These are phyloP conservation scores for Didymella arachidicola DNA, from an alignment of 2,329 filamentous ascomycete genomes.

Conservation along the genomic window DNA sequence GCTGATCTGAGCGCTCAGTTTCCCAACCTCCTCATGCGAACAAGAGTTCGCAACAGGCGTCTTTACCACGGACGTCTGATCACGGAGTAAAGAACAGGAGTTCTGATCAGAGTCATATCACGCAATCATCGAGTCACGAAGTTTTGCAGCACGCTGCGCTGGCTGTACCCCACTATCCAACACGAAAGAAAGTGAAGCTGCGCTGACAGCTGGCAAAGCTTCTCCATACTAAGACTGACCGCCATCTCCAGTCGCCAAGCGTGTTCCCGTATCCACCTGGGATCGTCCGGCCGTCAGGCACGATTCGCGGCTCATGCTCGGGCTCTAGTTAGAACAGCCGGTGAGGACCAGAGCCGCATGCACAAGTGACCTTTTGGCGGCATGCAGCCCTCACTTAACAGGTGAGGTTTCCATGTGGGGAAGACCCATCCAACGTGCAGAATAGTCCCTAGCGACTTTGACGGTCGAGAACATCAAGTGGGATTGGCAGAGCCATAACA, in stretches of 20 bases:
- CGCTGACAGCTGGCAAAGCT: conserved; percentile 22
- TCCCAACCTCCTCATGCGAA: conserved; percentile 23
- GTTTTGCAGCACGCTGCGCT: conserved; percentile 14
- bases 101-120: conserved; percentile 10
- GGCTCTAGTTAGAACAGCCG: conserved; percentile 24
- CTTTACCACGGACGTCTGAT: not conserved
- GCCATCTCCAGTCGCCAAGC: conserved; percentile 23
- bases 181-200: conserved; percentile 17
- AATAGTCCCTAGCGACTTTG: conserved; percentile 11
- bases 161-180: conserved; percentile 19
- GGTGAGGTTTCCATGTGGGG: conserved; percentile 19
- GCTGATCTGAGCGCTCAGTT: conserved; percentile 21
- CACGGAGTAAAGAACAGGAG: conserved; percentile 11
- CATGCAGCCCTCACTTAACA: conserved; percentile 16
- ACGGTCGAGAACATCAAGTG: conserved; percentile 10
- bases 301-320: conserved; percentile 21
- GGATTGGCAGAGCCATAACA: not conserved
- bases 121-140: conserved; percentile 3
- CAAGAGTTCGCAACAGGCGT: conserved; percentile 11
- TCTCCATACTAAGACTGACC: conserved; percentile 21
- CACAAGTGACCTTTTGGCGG: conserved; percentile 17
- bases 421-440: conserved; percentile 22
- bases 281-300: conserved; percentile 22
- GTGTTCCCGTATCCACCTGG: conserved; percentile 24
- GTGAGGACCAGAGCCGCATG: conserved; percentile 29